Conservation (phyloP, 2,329 filamentous ascomycete genomes). For the Colletotrichum sp. region DNA sequence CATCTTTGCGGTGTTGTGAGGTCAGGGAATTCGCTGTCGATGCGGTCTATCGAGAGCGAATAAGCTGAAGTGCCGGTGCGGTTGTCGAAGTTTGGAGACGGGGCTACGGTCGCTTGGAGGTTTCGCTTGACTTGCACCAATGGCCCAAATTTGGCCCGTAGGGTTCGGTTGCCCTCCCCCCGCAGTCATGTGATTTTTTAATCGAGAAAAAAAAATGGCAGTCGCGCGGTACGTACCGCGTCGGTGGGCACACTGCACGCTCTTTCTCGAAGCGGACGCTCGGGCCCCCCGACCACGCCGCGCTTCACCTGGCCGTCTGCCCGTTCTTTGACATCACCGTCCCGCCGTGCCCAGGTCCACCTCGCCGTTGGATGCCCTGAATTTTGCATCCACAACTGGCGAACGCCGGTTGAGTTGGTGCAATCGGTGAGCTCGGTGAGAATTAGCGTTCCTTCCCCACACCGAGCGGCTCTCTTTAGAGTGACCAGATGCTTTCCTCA, state of each 20-base stretch:
- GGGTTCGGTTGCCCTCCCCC: constrained; percentile 21
- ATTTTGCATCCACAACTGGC: not conserved
- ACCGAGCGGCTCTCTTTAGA: not conserved
- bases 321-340: not conserved
- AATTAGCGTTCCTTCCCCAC: not conserved
- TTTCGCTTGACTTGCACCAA: constrained; percentile 18
- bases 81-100: constrained; percentile 16
- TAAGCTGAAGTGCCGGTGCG: constrained; percentile 29
- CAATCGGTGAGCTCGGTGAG: not conserved
- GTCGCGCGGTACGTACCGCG: not conserved
- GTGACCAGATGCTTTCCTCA: not conserved
- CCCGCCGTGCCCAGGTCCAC: not conserved
- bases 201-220: not conserved
- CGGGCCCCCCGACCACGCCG: not conserved
- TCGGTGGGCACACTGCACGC: not conserved
- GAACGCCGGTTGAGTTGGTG: not conserved
- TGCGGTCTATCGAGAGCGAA: constrained; percentile 47
- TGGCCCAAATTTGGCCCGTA: constrained; percentile 7
- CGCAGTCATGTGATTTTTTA: constrained; percentile 15
- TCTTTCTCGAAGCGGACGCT: not conserved
- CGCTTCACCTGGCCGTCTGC: not conserved
- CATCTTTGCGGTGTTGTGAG: constrained; percentile 65
- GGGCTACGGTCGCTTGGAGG: constrained; percentile 15
- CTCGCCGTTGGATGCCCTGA: not conserved
- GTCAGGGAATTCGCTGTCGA: constrained; percentile 49